Conservation (phyloP, 352 stramenopile genomes). For the Pythium rishiriense region DNA sequence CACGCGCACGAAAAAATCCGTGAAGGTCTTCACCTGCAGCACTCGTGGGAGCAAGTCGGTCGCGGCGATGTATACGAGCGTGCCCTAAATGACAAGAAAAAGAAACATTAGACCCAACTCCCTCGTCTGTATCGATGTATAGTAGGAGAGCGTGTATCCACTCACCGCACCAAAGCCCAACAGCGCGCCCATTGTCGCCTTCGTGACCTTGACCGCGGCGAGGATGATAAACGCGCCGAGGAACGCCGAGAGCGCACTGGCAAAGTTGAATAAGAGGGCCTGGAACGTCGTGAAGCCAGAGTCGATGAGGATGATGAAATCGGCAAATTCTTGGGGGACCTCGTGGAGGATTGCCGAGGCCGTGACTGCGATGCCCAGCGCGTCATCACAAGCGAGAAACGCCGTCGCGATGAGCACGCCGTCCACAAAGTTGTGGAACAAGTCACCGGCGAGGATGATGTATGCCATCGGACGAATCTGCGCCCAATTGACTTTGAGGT, state of each 20-base stretch:
- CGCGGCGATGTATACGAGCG: constrained; percentile 68
- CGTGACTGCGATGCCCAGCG: constrained; percentile 55
- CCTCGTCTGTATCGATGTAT: neutral
- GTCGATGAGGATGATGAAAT: constrained; percentile 85
- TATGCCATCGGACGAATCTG: constrained; percentile 55
- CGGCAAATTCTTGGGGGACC: constrained; percentile 81
- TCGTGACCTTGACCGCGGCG: constrained; percentile 49
- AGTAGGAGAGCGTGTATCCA: constrained; percentile 41
- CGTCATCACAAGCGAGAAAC: constrained; percentile 51
- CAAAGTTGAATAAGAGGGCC: constrained; percentile 82
- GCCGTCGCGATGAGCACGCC: constrained; percentile 68
- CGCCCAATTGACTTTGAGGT: constrained; percentile 37
- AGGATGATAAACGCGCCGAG: constrained; percentile 70
- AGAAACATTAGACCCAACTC: neutral
- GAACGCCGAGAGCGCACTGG: constrained; percentile 73
- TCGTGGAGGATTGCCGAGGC: constrained; percentile 83
- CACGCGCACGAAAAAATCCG: constrained; percentile 38
- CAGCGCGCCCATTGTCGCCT: constrained; percentile 67
- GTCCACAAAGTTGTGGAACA: constrained; percentile 91
- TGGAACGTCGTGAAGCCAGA: constrained; percentile 60
- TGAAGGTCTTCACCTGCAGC: constrained; percentile 44
- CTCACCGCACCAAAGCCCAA: constrained; percentile 73
- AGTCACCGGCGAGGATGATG: constrained; percentile 82
- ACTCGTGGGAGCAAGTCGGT: constrained; percentile 64
- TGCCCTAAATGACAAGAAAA: constrained; percentile 31